Base-by-base conservation (phyloP, 2,329 filamentous ascomycete genomes). In the Coniella vitis region DNA sequence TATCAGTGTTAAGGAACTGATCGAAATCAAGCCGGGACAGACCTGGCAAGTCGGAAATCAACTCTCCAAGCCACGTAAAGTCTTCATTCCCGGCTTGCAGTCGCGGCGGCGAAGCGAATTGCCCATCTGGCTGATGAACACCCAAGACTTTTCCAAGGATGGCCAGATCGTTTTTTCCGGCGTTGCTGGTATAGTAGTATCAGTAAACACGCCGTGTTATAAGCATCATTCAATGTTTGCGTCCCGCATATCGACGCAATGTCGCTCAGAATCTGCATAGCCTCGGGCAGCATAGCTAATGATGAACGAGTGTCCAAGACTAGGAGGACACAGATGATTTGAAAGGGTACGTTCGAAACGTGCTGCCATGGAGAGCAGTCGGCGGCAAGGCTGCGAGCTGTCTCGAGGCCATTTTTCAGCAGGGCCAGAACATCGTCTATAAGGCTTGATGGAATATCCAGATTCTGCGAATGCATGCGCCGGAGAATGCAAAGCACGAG, bases 311-410 rank as follows among this genome's bases (percentile, higher is more conserved):
- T 77, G 44, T 81, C 77, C 42, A 81, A 75, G 0, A 74, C 74
- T 2, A 81, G 63, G 4, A 80, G 61, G 0, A 76, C 67, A 51
- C 77, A 80, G 25, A 81, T 68, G 0, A 77, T 70, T 46, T 81
- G 78, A 52, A 81, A 81, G 0, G 78, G 78, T 0, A 81, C 73
- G 42, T 81, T 80, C 22, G 75, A 75, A 39, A 77, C 70, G 49
- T 81, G 77, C 55, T 81, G 78, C 78, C 78, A 82, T 0, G 77
- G 76, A 3, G 66, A 65, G 12, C 65, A 64, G 9, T 62, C 60
- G 2, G 67, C 63, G 0, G 74, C 63, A 57, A 79, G 71, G 5
- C 60, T 60, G 5, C 69, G 65, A 0, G 76, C 73, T 0, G 73
- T 72, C 19, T 65, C 63, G 9, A 80, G 67, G 0, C 70, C 75